Evolutionary conservation across 2,329 filamentous ascomycete genomes (phyloP), one percentile per base, ranked within the genome.

Genomic region (Thermothelomyces thermophilus): DNA sequence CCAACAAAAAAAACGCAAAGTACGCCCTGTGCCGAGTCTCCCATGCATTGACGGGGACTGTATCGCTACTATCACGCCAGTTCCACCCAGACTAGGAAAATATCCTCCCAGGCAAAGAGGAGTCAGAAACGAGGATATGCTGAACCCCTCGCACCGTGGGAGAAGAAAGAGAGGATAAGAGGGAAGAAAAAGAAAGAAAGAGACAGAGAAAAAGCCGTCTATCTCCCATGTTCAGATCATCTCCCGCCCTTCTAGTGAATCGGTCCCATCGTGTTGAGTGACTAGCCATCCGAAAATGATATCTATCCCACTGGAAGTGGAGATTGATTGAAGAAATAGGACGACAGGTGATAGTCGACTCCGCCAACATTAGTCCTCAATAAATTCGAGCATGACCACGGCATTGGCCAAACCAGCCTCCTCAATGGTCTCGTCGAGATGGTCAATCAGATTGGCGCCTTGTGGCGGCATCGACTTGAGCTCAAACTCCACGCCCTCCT

Each of bases 321-420:
- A 43, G 31, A 14, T 35, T 13, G 7, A 3, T 13, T 5, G 34
- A 28, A 24, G 6, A 22, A 17, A 16, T 30, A 3, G 28, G 10
- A 10, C 11, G 14, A 10, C 11, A 20, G 43, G 22, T 5, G 22
- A 14, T n/a, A 16, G 16, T n/a, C 35, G 3, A 13, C 26, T 26
- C n/a, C 26, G 10, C 26, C 30, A 34, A 8, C 8, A 9, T 16
- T 44, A 55, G 35, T 79, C 75, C 66, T 87, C 84, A 50, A 87
- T 68, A 63, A 90, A 94, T 67, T 96, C 93, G 58, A 98, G 84
- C 88, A 96, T 96, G 7, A 98, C 85, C 0, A 90, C 95, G 3
- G 86, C 90, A 63, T 94, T 91, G 73, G 93, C 95, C 60, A 98
- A 68, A 0, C 90, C 89, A 0, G 86, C 88, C 62, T 89, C 84